These are phyloP conservation scores for Paramecium bursaria DNA, from an alignment of 73 alveolate species.

Conservation along the genomic window DNA sequence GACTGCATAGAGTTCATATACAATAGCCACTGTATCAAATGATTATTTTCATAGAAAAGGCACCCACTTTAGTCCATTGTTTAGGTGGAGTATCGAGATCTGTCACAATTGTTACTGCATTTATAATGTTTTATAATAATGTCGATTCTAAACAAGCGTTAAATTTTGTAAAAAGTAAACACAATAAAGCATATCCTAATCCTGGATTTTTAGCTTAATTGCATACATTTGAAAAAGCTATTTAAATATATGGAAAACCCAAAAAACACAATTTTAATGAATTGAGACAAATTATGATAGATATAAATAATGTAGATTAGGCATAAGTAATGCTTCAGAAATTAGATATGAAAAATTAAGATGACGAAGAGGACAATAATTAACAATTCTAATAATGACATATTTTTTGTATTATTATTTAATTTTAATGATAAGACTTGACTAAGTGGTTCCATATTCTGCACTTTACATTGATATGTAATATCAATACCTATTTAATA, in stretches of 20 bases:
- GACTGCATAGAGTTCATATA: slow-evolving; percentile 21
- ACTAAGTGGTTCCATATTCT: slow-evolving; percentile 54
- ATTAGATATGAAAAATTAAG: slow-evolving; percentile 1
- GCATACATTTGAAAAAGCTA: neutral
- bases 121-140: slow-evolving; percentile 1
- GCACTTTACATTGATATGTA: slow-evolving; percentile 56
- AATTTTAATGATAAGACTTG: slow-evolving; percentile 18
- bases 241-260: slow-evolving; percentile 16
- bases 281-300: neutral
- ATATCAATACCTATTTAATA: slow-evolving; percentile 43
- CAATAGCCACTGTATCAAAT: neutral
- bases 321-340: neutral
- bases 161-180: slow-evolving; percentile 1
- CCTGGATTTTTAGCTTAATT: slow-evolving; percentile 7
- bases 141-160: neutral
- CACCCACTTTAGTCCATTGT: slow-evolving; percentile 37
- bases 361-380: neutral
- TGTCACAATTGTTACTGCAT: slow-evolving; percentile 10
- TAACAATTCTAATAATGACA: no score
- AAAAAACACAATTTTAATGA: neutral
- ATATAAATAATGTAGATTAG: neutral
- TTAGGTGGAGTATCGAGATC: slow-evolving; percentile 63
- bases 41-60: slow-evolving; percentile 35
- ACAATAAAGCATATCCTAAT: slow-evolving; percentile 5
- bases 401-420: neutral